phyloP scores from a whole-genome alignment of 306 rosid species.

The Corylus heterophylla region DNA sequence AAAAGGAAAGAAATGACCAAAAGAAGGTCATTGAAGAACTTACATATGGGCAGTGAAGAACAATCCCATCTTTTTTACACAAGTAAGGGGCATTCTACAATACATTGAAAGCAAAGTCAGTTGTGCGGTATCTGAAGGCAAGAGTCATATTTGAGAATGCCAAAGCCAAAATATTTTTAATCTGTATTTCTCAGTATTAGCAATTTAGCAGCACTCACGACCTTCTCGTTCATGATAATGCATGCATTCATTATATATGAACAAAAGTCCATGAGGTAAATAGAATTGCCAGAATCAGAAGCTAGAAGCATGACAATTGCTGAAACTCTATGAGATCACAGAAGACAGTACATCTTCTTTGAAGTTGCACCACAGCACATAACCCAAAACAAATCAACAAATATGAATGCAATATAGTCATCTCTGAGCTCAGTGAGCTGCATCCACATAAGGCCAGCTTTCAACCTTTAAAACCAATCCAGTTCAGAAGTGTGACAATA shows the following conservation, averaged over 20 bases:
- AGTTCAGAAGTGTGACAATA: not conserved
- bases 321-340: not conserved
- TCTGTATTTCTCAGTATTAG: slow-evolving; percentile 5
- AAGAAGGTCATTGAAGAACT: slow-evolving; percentile 37
- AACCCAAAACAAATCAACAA: not conserved
- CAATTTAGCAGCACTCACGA: not conserved
- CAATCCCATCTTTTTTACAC: slow-evolving; percentile 88
- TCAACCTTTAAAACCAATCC: not conserved
- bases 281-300: not conserved
- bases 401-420: not conserved
- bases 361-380: not conserved
- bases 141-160: slow-evolving; percentile 3
- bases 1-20: slow-evolving; percentile 13
- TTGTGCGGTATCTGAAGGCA: not conserved
- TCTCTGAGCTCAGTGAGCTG: not conserved
- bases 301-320: not conserved
- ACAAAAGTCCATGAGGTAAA: not conserved
- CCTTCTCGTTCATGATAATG: not conserved
- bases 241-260: not conserved
- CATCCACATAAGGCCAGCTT: not conserved
- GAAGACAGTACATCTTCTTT: not conserved
- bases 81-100: slow-evolving; percentile 84
- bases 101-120: slow-evolving; percentile 25
- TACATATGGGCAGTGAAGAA: slow-evolving; percentile 93
- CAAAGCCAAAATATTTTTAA: not conserved